phyloP scores from a whole-genome alignment of 305 asterid genomes.

The Petunia hybrid region DNA sequence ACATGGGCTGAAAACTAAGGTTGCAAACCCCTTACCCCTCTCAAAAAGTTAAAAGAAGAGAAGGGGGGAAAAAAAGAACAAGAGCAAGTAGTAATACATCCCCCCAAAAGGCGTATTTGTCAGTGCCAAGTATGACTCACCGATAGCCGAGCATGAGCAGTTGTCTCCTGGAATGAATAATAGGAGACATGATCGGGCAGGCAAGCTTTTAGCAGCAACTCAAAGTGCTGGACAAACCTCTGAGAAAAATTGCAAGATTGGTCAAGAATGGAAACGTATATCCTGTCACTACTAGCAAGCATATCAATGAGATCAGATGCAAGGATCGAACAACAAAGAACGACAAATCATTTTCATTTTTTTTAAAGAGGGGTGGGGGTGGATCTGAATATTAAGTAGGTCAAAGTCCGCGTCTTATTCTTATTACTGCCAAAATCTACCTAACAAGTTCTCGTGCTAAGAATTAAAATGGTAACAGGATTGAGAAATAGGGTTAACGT shows the following conservation, averaged over 20 bases:
- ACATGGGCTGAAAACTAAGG: neutral
- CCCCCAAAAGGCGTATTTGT: neutral
- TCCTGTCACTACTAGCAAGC: slow-evolving; percentile 12
- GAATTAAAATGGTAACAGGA: slow-evolving; percentile 48
- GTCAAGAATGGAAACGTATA: slow-evolving; percentile 32
- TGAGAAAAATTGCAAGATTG: slow-evolving; percentile 47
- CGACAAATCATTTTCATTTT: neutral
- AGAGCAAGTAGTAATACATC: neutral
- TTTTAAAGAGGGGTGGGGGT: neutral
- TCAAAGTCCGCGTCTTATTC: neutral
- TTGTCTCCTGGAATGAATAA: slow-evolving; percentile 68
- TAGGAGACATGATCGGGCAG: slow-evolving; percentile 80
- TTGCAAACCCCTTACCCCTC: neutral
- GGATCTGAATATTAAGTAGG: neutral
- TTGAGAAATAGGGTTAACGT: slow-evolving; percentile 32
- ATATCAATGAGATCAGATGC: slow-evolving; percentile 18
- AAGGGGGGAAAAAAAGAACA: neutral
- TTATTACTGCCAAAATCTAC: neutral
- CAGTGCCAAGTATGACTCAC: slow-evolving; percentile 51
- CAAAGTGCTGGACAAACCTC: slow-evolving; percentile 96
- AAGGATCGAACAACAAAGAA: slow-evolving; percentile 6
- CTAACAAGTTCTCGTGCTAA: neutral
- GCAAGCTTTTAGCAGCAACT: slow-evolving; percentile 88
- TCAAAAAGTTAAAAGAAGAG: neutral
- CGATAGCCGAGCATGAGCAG: slow-evolving; percentile 64